Evolutionary conservation across 2,329 filamentous ascomycete species (phyloP), one percentile per base, ranked within the genome.

Genomic region (Didymella pomorum): DNA sequence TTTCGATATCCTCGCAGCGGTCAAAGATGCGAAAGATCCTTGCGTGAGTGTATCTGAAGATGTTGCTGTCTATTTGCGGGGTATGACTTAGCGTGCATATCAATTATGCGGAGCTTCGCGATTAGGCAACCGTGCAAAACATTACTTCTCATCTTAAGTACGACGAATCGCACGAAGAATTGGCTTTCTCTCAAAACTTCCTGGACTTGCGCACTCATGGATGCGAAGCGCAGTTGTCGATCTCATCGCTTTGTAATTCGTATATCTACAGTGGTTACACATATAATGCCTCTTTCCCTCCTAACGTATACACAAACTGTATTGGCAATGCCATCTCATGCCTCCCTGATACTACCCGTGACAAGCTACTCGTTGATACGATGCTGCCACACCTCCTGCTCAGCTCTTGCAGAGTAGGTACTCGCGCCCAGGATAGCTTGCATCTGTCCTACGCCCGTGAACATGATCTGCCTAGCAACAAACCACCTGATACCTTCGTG

Each of bases 341-440:
- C 37, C 10, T 42, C 21, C 5, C 39, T 14, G 11, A 14, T 12
- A 20, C 12, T 11, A 20, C 20, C 12, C 9, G 9, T 25, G 18
- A 26, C 21, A 10, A 4, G 11, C 12, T 68, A 80, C 42, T 76
- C 71, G 54, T 82, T 82, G 61, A 82, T 76, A 6, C 75, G 71
- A 68, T 83, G 81, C 60, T 76, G 69, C 81, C 81, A 83, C 23
- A 82, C 76, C 60, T 79, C 71, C 68, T 83, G 80, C 65, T 80
- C 76, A 6, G 72, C 70, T 47, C 81, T 74, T 4, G 80, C 79
- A 47, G 74, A 78, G 60, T 79, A 83, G 1, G 79, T 79, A 57
- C 79, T 79, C 9, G 78, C 79, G 28, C 75, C 72, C 42, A 83
- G 67, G 50, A 83, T 78, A 18, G 66, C 74, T 63, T 79, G 73